A percentile compares a stretch with the other conserved stretches of the same genome.
Evolutionary conservation across 2,329 filamentous ascomycete genomes (phyloP).

Genomic region (Sporothrix dimorphospora): DNA sequence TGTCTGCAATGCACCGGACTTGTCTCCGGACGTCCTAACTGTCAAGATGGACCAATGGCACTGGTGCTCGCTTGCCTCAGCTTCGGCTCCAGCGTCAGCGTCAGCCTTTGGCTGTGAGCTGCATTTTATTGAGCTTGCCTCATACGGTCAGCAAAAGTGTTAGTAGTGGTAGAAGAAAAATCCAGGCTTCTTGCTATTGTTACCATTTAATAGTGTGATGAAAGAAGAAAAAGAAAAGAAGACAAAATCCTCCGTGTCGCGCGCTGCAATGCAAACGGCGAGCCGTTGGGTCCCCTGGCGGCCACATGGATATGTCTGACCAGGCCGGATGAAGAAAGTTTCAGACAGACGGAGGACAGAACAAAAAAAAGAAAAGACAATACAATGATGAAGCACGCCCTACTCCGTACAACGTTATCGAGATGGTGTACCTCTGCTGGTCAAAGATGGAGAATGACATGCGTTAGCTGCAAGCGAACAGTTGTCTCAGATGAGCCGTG

Average conservation of each 20-base stretch:
- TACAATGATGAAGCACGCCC: neutral
- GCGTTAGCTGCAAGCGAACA: neutral
- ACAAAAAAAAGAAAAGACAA: neutral
- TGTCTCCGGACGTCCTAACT: constrained; percentile 6
- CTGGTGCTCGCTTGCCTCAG: neutral
- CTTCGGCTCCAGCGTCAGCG: neutral
- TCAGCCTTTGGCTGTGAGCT: neutral
- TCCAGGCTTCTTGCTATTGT: neutral
- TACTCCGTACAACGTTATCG: neutral
- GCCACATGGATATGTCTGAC: neutral
- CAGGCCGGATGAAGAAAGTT: neutral
- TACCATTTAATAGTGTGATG: neutral
- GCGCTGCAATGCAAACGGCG: neutral
- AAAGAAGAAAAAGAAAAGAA: neutral
- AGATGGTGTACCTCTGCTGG: neutral
- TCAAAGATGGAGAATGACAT: neutral
- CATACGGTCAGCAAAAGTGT: neutral
- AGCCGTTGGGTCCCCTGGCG: neutral
- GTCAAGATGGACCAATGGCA: neutral
- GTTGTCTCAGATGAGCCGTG: neutral
- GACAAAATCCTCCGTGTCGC: neutral
- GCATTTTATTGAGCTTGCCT: neutral
- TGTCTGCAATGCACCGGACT: constrained; percentile 3
- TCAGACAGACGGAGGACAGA: neutral
- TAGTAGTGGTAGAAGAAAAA: no score